Percentiles rank a stretch among this genome's conserved stretches.
phyloP scores from a whole-genome alignment of 768 basidiomycete genomes.

The Kwoniella dejecticola region DNA sequence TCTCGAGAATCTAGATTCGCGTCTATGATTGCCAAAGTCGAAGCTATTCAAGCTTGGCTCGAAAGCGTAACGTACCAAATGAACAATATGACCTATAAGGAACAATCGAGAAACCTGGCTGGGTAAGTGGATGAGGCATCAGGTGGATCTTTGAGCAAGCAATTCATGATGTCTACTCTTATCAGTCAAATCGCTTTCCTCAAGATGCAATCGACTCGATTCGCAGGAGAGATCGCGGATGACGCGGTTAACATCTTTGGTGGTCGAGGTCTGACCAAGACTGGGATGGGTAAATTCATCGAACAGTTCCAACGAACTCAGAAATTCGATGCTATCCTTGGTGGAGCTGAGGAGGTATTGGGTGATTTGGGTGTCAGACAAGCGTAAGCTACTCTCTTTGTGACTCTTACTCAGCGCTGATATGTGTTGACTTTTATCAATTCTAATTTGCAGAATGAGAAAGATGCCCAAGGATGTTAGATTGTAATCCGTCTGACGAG shows the following conservation, averaged over 20 bases:
- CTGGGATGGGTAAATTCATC: slow-evolving; percentile 60
- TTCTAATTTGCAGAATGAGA: slow-evolving; percentile 29
- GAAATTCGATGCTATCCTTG: slow-evolving; percentile 55
- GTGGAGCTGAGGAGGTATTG: slow-evolving; percentile 50
- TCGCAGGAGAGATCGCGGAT: slow-evolving; percentile 75
- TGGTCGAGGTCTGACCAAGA: slow-evolving; percentile 78
- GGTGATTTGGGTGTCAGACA: slow-evolving; percentile 54
- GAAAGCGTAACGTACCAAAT: slow-evolving; percentile 86
- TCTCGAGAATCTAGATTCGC: slow-evolving; percentile 61
- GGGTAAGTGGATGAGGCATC: slow-evolving; percentile 55
- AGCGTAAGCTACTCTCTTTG: slow-evolving; percentile 51
- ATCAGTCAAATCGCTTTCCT: slow-evolving; percentile 69
- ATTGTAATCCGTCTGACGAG: slow-evolving; percentile 20
- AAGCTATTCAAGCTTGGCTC: slow-evolving; percentile 80
- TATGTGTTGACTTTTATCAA: neutral
- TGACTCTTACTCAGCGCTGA: too few relatives aligned
- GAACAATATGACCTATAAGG: slow-evolving; percentile 78
- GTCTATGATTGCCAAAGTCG: slow-evolving; percentile 80
- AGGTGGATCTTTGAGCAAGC: neutral
- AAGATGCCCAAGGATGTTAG: slow-evolving; percentile 52
- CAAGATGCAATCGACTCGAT: slow-evolving; percentile 75
- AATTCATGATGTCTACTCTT: neutral
- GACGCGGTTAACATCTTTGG: slow-evolving; percentile 82
- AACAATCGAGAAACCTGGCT: slow-evolving; percentile 72
- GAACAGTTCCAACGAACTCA: slow-evolving; percentile 54